These are phyloP conservation scores for Ramaria sp. DNA, from an alignment of 768 basidiomycete genomes.

Conservation along the genomic window DNA sequence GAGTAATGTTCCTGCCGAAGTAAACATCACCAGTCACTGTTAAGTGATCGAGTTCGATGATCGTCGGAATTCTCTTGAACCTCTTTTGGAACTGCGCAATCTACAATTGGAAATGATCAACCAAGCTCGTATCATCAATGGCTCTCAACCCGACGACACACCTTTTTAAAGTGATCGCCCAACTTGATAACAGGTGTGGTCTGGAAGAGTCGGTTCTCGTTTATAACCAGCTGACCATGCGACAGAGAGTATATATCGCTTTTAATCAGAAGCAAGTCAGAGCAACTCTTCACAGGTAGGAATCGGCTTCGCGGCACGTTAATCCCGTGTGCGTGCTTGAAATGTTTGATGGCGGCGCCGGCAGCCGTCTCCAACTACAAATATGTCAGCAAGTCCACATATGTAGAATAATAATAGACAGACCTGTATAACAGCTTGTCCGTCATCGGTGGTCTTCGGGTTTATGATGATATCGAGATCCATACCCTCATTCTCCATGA, in stretches of 20 bases:
- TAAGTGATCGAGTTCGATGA: slow-evolving; percentile 87
- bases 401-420: slow-evolving; percentile 2
- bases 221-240: slow-evolving; percentile 84
- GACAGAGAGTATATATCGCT: slow-evolving; percentile 85
- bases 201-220: slow-evolving; percentile 70
- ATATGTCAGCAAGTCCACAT: slow-evolving; percentile 15
- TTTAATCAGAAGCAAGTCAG: slow-evolving; percentile 81
- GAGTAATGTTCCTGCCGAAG: slow-evolving; percentile 78
- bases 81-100: slow-evolving; percentile 87
- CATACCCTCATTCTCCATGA: slow-evolving; percentile 80
- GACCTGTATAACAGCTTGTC: slow-evolving; percentile 74
- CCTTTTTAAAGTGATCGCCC: slow-evolving; percentile 95
- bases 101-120: slow-evolving; percentile 21
- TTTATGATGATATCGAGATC: slow-evolving; percentile 95
- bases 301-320: slow-evolving; percentile 93
- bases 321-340: slow-evolving; percentile 84
- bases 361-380: slow-evolving; percentile 77
- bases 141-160: slow-evolving; percentile 18
- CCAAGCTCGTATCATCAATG: too few species aligned
- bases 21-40: slow-evolving; percentile 88
- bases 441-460: slow-evolving; percentile 78
- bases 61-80: slow-evolving; percentile 89
- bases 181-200: slow-evolving; percentile 94
- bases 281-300: slow-evolving; percentile 85
- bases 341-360: slow-evolving; percentile 91